phyloP scores from a whole-genome alignment of 768 basidiomycete species.

The Lentinula boryana region DNA sequence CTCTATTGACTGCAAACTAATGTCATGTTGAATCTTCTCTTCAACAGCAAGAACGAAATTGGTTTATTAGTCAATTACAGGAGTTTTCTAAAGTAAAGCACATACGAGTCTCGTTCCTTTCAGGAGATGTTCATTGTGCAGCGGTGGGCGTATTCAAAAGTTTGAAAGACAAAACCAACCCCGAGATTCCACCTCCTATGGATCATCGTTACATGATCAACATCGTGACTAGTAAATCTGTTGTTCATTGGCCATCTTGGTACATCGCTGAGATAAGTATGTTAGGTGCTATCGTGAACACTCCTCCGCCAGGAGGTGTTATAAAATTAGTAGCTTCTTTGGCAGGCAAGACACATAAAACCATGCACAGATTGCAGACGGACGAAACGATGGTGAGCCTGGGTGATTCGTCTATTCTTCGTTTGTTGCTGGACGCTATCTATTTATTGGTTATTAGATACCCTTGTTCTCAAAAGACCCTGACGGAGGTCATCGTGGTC shows the following conservation, averaged over 20 bases:
- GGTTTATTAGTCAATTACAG: slow-evolving; percentile 78
- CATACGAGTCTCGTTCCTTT: slow-evolving; percentile 77
- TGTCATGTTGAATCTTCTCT: background rate
- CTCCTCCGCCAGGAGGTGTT: slow-evolving; percentile 75
- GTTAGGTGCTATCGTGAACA: slow-evolving; percentile 89
- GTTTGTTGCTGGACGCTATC: background rate
- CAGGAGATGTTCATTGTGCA: slow-evolving; percentile 92
- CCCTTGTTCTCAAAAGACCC: slow-evolving; percentile 76
- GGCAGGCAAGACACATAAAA: slow-evolving; percentile 78
- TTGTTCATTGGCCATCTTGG: background rate
- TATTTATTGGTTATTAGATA: slow-evolving; percentile 34
- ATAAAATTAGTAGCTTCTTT: slow-evolving; percentile 77
- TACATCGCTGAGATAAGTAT: slow-evolving; percentile 4
- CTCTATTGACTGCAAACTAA: background rate
- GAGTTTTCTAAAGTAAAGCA: slow-evolving; percentile 55
- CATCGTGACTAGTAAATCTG: slow-evolving; percentile 62
- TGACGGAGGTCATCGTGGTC: slow-evolving; percentile 68
- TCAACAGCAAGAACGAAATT: slow-evolving; percentile 81
- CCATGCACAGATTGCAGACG: slow-evolving; percentile 74
- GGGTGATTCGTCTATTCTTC: background rate
- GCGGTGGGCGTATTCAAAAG: slow-evolving; percentile 79
- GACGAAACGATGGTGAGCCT: slow-evolving; percentile 78
- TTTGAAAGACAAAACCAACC: slow-evolving; percentile 41
- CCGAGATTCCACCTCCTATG: slow-evolving; percentile 40
- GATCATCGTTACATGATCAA: slow-evolving; percentile 93